phyloP scores from a whole-genome alignment of 1,284 basidiomycete species.

The Hymenochaete sp. region DNA sequence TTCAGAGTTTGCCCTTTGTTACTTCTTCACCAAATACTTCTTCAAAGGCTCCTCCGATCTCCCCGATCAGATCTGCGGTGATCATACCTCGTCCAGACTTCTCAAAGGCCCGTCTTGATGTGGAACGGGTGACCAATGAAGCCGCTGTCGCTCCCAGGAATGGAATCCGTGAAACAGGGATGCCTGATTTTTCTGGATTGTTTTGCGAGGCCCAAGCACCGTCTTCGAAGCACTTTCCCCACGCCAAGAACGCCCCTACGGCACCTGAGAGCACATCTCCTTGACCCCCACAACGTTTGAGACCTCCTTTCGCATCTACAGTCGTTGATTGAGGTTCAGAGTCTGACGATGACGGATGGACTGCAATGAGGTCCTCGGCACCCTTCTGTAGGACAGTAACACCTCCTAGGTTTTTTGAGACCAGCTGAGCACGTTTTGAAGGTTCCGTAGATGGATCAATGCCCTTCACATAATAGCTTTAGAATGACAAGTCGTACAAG shows the following conservation, averaged over 20 bases:
- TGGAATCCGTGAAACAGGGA: slow-evolving; percentile 59
- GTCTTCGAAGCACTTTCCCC: slow-evolving; percentile 87
- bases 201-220: slow-evolving; percentile 54
- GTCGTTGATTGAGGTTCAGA: slow-evolving; percentile 48
- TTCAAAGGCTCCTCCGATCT: slow-evolving; percentile 67
- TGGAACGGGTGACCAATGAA: slow-evolving; percentile 79
- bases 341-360: slow-evolving; percentile 43
- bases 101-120: slow-evolving; percentile 69
- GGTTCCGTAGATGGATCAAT: slow-evolving; percentile 42
- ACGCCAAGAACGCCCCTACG: slow-evolving; percentile 85
- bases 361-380: slow-evolving; percentile 56
- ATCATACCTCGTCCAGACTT: slow-evolving; percentile 77
- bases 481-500: neutral
- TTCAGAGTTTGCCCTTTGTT: slow-evolving; percentile 23
- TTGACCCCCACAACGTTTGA: slow-evolving; percentile 93
- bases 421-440: slow-evolving; percentile 44
- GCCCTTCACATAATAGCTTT: slow-evolving; percentile 28
- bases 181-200: slow-evolving; percentile 35
- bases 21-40: slow-evolving; percentile 58
- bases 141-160: slow-evolving; percentile 84
- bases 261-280: slow-evolving; percentile 88
- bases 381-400: slow-evolving; percentile 94
- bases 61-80: slow-evolving; percentile 81
- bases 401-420: slow-evolving; percentile 74
- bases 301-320: slow-evolving; percentile 67